Evolutionary conservation across 129 eudicot genomes (phyloP).

Genomic region (Kitagawia praeruptora): DNA sequence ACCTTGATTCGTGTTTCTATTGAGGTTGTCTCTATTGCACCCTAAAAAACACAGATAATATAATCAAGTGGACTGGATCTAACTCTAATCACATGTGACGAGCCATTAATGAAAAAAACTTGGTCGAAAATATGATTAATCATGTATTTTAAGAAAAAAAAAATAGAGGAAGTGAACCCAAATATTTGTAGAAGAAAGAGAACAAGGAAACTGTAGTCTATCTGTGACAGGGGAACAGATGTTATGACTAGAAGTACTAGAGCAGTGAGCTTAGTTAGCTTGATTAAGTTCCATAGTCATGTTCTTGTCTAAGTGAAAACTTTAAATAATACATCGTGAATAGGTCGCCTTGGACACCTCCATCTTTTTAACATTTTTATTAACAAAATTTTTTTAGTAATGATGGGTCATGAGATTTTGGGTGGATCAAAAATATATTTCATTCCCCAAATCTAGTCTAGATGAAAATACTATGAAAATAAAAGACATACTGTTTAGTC

Average conservation of each 20-base stretch:
- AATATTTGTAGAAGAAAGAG: not conserved
- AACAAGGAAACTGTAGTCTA: not conserved
- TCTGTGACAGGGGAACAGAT: not conserved
- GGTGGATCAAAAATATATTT: not conserved
- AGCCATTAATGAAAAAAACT: not conserved
- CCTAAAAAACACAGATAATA: conserved; percentile 36
- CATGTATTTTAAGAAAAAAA: not conserved
- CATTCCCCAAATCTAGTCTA: not conserved
- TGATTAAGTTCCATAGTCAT: not conserved
- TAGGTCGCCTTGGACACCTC: not conserved
- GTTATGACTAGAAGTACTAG: not conserved
- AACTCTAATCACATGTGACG: not conserved
- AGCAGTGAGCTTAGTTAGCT: not conserved
- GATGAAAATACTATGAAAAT: not conserved
- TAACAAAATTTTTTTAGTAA: not conserved
- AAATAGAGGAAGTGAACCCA: not conserved
- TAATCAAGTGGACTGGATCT: not conserved
- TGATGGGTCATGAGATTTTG: not conserved
- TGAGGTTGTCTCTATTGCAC: conserved; percentile 74
- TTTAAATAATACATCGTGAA: not conserved
- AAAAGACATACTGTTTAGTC: not conserved
- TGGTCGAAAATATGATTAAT: not conserved
- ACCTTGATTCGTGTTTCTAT: conserved; percentile 81
- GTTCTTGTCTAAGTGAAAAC: not conserved
- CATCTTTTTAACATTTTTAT: not conserved